Evolutionary conservation across 176 grass and related monocot genomes (phyloP), one percentile per base, ranked within the genome.

Genomic region (Avena eriantha): DNA sequence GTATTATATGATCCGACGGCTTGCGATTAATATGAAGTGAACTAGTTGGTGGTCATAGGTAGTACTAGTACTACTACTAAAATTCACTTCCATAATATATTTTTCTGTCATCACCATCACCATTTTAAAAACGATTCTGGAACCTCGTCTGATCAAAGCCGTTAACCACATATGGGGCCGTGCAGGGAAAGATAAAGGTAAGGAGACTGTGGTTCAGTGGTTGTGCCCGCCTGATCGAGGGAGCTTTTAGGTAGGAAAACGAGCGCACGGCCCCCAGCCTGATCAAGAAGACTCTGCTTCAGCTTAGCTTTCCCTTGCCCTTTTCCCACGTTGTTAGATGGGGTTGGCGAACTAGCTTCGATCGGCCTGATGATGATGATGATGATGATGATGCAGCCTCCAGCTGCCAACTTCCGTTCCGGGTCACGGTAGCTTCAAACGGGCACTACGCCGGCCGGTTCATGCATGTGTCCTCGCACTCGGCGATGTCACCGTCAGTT

Each of bases 171-270:
- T 43, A 41, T 41, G 39, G 39, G 39, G 39, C 36, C 36, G 36
- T 39, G 36, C 36, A 4, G 26, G 26, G 74, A n/a, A 9, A 24
- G 19, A 41, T 75, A 45, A 76, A 54, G 16, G 69, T 29, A 1
- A 10, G 82, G 10, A 1, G 82, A 73, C 43, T 73, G 43, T 67
- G 16, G 65, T 63, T 55, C 5, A 56, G 59, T 76, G 58, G 77
- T 73, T 85, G 77, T 70, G 35, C 15, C 64, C 29, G 12, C 48
- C 48, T 67, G 33, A 56, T 80, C 17, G 77, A 80, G 10, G 11
- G 11, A 13, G 21, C 88, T 82, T 90, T 86, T 86, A 90, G 84
- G 84, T 86, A 19, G 73, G 84, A 90, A 86, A 79, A 82, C 39
- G 22, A 69, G 26, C 48, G 36, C 34, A 29, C 29, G 29, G 29